Percentiles rank a stretch among this genome's conserved stretches.
Evolutionary conservation across 768 basidiomycete genomes (phyloP).

Genomic region (Suillus luteus): DNA sequence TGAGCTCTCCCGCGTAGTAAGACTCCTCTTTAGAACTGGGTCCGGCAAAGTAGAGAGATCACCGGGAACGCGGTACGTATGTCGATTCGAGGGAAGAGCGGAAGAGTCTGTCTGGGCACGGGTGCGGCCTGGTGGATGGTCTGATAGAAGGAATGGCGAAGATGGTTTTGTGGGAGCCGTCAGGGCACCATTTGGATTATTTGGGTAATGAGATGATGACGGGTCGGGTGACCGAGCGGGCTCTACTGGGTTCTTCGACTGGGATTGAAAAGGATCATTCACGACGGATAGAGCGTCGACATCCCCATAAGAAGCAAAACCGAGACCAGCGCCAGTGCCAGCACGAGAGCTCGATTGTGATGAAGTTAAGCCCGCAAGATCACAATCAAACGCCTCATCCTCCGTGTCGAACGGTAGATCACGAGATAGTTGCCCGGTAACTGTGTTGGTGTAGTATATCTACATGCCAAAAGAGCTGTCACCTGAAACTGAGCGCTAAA

Average conservation of each 20-base stretch:
- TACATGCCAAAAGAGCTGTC: slow-evolving; percentile 30
- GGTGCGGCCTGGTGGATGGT: slow-evolving; percentile 15
- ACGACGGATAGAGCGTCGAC: slow-evolving; percentile 15
- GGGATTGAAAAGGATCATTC: slow-evolving; percentile 1
- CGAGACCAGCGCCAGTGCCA: slow-evolving; percentile 50
- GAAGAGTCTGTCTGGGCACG: slow-evolving; percentile 31
- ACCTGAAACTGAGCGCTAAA: slow-evolving; percentile 7
- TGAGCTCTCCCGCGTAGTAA: slow-evolving; percentile 15
- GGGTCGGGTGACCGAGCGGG: not conserved
- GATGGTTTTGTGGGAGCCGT: slow-evolving; percentile 12
- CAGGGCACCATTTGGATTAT: not conserved
- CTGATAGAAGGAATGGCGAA: slow-evolving; percentile 10
- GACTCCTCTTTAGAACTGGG: slow-evolving; percentile 26
- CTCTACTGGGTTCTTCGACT: not conserved
- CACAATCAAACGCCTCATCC: slow-evolving; percentile 54
- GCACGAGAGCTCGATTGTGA: slow-evolving; percentile 55
- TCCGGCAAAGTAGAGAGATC: slow-evolving; percentile 13
- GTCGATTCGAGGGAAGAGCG: slow-evolving; percentile 7
- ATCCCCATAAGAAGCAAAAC: slow-evolving; percentile 33
- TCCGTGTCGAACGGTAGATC: slow-evolving; percentile 78
- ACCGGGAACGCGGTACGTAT: slow-evolving; percentile 16
- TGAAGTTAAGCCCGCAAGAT: slow-evolving; percentile 51
- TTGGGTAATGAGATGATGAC: slow-evolving; percentile 10
- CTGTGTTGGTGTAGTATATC: slow-evolving; percentile 94
- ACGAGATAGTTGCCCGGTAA: slow-evolving; percentile 75